phyloP scores from a whole-genome alignment of 2,329 filamentous ascomycete species.

The Zasmidium angulare region DNA sequence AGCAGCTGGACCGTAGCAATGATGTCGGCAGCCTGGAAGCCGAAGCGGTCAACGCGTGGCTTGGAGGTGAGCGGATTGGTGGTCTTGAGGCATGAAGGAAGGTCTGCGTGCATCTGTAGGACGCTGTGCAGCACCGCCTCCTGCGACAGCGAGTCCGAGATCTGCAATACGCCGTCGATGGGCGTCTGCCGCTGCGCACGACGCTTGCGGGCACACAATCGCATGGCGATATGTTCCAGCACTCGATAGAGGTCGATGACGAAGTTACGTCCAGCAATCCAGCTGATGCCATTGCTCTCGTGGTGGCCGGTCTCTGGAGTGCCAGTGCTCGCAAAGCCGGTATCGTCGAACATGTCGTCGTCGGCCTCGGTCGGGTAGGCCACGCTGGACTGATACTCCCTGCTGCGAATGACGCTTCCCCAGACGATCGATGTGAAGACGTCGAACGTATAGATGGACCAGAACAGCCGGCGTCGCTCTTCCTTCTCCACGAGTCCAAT shows the following conservation, averaged over 20 bases:
- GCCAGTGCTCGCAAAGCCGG: conserved; percentile 30
- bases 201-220: conserved; percentile 7
- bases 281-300: conserved; percentile 31
- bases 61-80: conserved; percentile 29
- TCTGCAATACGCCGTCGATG: conserved; percentile 5
- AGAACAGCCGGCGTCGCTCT: conserved; percentile 50
- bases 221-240: conserved; percentile 46
- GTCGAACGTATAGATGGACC: conserved; percentile 59
- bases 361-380: conserved; percentile 48
- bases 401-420: conserved; percentile 45
- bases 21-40: conserved; percentile 50
- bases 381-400: conserved; percentile 48
- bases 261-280: conserved; percentile 58
- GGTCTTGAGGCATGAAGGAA: conserved; percentile 23
- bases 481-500: conserved; percentile 47
- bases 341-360: conserved; percentile 38
- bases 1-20: conserved; percentile 46
- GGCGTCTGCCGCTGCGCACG: conserved; percentile 11
- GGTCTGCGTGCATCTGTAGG: conserved; percentile 15
- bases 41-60: conserved; percentile 31
- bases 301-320: not conserved
- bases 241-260: conserved; percentile 57
- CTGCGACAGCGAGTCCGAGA: conserved; percentile 9
- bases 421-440: conserved; percentile 55
- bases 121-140: conserved; percentile 11